Percentiles rank a stretch among this genome's conserved stretches.
phyloP scores from a whole-genome alignment of 192 early-diverging fungal genomes.

The Phlyctochytrium arcticum region DNA sequence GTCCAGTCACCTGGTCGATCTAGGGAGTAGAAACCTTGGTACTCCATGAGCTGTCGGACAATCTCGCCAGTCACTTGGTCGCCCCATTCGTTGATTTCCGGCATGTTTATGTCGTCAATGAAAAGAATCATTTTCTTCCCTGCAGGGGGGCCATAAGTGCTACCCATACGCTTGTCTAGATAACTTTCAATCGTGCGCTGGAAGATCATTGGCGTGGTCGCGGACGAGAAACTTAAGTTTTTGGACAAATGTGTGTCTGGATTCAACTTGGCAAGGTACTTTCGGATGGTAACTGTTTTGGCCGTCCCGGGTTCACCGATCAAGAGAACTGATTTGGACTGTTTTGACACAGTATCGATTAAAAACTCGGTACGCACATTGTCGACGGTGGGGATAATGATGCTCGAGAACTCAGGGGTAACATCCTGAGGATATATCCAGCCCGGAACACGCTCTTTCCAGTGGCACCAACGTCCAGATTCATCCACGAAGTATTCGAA shows the following conservation, averaged over 20 bases:
- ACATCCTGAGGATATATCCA: conserved; percentile 55
- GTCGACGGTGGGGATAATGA: conserved; percentile 63
- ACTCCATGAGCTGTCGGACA: conserved; percentile 60
- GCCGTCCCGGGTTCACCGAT: conserved; percentile 65
- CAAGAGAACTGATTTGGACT: conserved; percentile 52
- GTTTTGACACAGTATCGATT: conserved; percentile 54
- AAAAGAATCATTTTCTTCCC: conserved; percentile 65
- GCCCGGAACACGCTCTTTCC: conserved; percentile 50
- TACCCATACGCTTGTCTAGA: conserved; percentile 64
- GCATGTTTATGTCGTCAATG: conserved; percentile 66
- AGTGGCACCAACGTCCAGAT: conserved; percentile 56
- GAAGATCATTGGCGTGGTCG: conserved; percentile 63
- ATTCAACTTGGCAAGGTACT: conserved; percentile 57
- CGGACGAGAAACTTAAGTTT: conserved; percentile 57
- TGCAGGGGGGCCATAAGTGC: conserved; percentile 61
- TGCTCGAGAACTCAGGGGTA: conserved; percentile 61
- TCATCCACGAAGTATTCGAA: conserved; percentile 62
- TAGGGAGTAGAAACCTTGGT: conserved; percentile 61
- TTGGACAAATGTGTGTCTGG: conserved; percentile 59
- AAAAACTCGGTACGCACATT: conserved; percentile 60
- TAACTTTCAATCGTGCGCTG: conserved; percentile 62
- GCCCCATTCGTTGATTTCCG: conserved; percentile 68
- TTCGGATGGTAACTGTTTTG: conserved; percentile 58
- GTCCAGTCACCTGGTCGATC: conserved; percentile 65
- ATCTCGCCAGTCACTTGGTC: conserved; percentile 63